Base-by-base conservation (phyloP, 495 filamentous ascomycete species). In the Monascus purpureus region DNA sequence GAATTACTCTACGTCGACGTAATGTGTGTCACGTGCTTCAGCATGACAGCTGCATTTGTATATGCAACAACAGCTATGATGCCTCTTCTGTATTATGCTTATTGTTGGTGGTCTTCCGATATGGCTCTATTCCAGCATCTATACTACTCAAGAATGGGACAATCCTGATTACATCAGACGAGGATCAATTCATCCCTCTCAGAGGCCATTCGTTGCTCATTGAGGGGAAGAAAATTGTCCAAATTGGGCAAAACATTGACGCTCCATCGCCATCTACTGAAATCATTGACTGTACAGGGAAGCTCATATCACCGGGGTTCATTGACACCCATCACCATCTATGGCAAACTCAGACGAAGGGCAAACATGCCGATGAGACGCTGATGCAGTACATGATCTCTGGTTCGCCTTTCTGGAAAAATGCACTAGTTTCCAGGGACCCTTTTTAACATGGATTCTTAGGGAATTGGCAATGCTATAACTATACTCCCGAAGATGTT, bases 311-410 rank as follows among this genome's bases (percentile, higher is more conserved):
- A 3, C 66, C 68, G 1, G 68, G 68, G 2, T 69, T 72, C 44
- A 40, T 71, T 19, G 65, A 70, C 36, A 70, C 68, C 0, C 68
- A 70, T 37, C 56, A 59, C 13, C 68, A 72, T 47, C 47, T 62
- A 9, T 72, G 61, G 63, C 64, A 71, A 41, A 65, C 68, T 1
- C 55, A 43, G 25, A 38, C 60, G 17, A 62, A 48, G 28, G 44
- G 46, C 0, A 12, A 40, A 6, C 46, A 50, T 35, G 35, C 50
- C 1, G 42, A 65, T 38, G 20, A 53, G 11, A 23, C 43, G 13
- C 23, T 63, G n/a, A 22, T 51, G 7, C 40, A 59, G 13, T 63
- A 63, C 33, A 38, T 61, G 26, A n/a, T 38, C 2, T 18, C 38
- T 13, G 51, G 51, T 50, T 42, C 14, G 28, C 6, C 8, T 29